Percentiles rank a stretch among this genome's conserved stretches.
phyloP scores from a whole-genome alignment of 441 rosid genomes.

The Adansonia rubrostipa region DNA sequence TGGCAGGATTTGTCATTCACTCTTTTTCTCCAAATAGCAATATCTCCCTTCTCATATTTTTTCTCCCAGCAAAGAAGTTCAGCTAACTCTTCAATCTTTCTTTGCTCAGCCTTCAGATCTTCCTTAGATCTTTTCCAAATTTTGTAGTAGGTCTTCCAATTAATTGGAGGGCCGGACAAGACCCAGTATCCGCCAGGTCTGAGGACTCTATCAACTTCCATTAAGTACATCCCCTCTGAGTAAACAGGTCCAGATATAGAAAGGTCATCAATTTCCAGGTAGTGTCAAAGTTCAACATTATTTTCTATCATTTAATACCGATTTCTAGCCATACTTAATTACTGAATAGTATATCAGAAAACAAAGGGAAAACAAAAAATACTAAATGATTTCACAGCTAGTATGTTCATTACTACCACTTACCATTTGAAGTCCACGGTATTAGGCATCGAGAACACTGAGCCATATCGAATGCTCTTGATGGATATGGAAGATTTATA shows the following conservation, averaged over 20 bases:
- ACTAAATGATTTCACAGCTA: constrained; percentile 2
- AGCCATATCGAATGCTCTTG: constrained; percentile 77
- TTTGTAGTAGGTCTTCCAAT: constrained; percentile 80
- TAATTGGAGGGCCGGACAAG: constrained; percentile 90
- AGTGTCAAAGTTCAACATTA: neutral
- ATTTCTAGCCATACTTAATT: too few species aligned
- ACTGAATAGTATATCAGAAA: neutral
- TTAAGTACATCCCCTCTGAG: constrained; percentile 74
- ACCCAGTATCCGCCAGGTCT: constrained; percentile 96
- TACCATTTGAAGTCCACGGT: constrained; percentile 76
- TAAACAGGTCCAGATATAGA: constrained; percentile 28
- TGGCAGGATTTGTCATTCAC: constrained; percentile 58
- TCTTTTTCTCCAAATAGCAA: constrained; percentile 73
- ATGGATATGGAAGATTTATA: constrained; percentile 63
- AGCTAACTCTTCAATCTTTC: constrained; percentile 71
- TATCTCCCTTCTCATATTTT: constrained; percentile 88
- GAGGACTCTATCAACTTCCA: constrained; percentile 90
- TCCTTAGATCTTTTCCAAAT: constrained; percentile 79
- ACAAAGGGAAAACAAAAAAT: constrained; percentile 1
- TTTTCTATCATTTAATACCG: neutral
- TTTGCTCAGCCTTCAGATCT: constrained; percentile 80
- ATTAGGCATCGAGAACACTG: constrained; percentile 77
- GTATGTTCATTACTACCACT: constrained; percentile 22
- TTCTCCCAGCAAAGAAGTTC: constrained; percentile 95
- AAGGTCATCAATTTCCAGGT: constrained; percentile 22